A percentile compares a stretch with the other conserved stretches of the same genome.
phyloP scores from a whole-genome alignment of 495 filamentous ascomycete species.

The Aspergillus biplanus region DNA sequence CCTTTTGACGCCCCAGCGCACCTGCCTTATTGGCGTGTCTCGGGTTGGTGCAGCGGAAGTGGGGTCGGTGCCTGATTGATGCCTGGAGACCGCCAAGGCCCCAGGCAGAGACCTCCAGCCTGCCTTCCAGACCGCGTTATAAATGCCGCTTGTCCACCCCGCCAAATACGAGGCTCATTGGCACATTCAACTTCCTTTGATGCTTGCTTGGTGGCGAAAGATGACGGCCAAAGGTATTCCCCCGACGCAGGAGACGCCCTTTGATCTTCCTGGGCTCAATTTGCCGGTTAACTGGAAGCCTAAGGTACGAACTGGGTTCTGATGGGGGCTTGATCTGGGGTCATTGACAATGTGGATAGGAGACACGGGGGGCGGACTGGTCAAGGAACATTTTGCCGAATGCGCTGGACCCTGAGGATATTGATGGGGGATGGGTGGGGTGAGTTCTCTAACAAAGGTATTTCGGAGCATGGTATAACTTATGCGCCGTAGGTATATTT shows the following conservation, averaged over 20 bases:
- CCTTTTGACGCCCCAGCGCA: no score
- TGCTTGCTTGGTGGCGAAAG: background rate
- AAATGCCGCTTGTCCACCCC: background rate
- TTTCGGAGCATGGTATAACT: background rate
- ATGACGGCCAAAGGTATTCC: background rate
- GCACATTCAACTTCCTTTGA: background rate
- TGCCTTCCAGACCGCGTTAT: background rate
- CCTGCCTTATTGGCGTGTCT: background rate
- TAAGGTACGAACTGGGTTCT: background rate
- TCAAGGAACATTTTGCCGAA: background rate
- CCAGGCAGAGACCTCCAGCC: background rate
- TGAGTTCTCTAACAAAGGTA: background rate
- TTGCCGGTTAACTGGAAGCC: background rate
- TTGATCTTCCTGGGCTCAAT: slow-evolving; percentile 1
- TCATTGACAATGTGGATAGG: background rate
- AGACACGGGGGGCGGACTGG: background rate
- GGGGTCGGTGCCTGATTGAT: background rate
- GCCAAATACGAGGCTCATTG: background rate
- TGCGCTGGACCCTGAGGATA: slow-evolving; percentile 9
- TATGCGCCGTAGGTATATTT: slow-evolving; percentile 1
- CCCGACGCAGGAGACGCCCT: background rate
- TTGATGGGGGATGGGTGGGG: slow-evolving; percentile 9
- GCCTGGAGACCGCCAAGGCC: background rate
- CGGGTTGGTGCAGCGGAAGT: background rate
- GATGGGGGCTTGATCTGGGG: background rate